Conservation (phyloP, 2,329 filamentous ascomycete genomes). For the Venturia nashicola region DNA sequence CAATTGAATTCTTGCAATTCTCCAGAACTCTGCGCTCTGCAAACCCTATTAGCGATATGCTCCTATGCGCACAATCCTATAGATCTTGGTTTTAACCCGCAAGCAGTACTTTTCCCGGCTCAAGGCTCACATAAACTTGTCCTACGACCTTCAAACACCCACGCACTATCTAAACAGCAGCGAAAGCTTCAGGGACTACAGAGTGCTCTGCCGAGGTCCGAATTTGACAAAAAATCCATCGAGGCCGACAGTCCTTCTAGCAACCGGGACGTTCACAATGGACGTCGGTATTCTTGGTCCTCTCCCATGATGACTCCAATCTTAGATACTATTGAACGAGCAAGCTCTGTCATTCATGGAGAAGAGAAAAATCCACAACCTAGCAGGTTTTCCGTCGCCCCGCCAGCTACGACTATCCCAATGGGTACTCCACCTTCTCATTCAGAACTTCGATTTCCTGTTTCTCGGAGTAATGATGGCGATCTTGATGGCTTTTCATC, state of each 20-base stretch:
- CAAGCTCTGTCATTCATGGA: neutral
- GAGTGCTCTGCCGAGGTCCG: neutral
- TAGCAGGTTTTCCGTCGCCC: neutral
- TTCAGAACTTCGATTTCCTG: neutral
- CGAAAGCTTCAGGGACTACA: neutral
- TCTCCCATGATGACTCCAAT: neutral
- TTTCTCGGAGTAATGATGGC: neutral
- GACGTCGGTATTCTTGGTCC: neutral
- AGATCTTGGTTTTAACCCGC: neutral
- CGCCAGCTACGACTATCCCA: neutral
- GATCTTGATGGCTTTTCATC: neutral
- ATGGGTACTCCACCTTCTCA: neutral
- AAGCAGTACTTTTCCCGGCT: neutral
- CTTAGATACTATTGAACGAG: neutral
- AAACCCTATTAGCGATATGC: no score
- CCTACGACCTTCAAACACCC: neutral
- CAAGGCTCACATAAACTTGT: neutral
- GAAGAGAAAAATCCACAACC: neutral
- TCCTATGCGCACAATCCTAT: neutral
- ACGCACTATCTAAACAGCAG: neutral
- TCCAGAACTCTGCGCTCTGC: no score
- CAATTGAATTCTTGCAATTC: no score
- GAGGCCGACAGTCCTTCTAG: neutral
- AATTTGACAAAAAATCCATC: neutral
- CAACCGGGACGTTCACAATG: neutral